Evolutionary conservation across 768 basidiomycete genomes (phyloP).

Genomic region (Xerocomus potaroensis): DNA sequence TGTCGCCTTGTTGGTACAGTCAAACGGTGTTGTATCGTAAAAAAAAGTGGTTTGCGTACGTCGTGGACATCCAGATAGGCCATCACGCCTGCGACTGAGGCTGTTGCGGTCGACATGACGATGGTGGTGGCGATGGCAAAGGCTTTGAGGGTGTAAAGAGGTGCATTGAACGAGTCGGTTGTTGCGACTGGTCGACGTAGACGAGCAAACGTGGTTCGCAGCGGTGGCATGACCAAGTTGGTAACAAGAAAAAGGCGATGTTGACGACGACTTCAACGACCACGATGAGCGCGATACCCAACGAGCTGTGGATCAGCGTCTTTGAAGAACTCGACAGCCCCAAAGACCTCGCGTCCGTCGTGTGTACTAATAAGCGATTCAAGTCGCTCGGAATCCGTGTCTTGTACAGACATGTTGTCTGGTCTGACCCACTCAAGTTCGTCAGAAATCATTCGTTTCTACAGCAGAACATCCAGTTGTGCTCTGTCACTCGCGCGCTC

Average conservation of each 20-base stretch:
- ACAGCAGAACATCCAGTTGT: conserved; percentile 2
- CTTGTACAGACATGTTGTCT: conserved; percentile 34
- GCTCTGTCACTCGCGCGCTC: conserved; percentile 18
- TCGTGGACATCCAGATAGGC: conserved; percentile 49
- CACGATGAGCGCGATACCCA: conserved; percentile 28
- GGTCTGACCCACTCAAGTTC: conserved; percentile 30
- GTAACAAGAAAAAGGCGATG: background rate
- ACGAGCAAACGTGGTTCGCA: background rate
- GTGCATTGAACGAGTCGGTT: conserved; percentile 45
- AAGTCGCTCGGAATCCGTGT: conserved; percentile 26
- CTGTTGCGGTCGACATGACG: conserved; percentile 46
- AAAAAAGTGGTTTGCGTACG: no score
- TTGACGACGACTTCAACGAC: background rate
- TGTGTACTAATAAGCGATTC: conserved; percentile 31
- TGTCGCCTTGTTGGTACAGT: conserved; percentile 41
- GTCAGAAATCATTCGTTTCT: conserved; percentile 20
- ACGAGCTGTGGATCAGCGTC: conserved; percentile 37
- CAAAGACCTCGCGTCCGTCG: conserved; percentile 30
- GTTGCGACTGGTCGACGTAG: background rate
- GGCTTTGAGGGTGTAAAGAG: conserved; percentile 56
- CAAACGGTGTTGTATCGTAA: no score
- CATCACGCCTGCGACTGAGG: conserved; percentile 47
- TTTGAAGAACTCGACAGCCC: conserved; percentile 33
- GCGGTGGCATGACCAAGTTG: background rate
- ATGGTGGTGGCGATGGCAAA: conserved; percentile 61